Conservation (phyloP, 208 protist species). For the Tritrichomonas foetus region DNA sequence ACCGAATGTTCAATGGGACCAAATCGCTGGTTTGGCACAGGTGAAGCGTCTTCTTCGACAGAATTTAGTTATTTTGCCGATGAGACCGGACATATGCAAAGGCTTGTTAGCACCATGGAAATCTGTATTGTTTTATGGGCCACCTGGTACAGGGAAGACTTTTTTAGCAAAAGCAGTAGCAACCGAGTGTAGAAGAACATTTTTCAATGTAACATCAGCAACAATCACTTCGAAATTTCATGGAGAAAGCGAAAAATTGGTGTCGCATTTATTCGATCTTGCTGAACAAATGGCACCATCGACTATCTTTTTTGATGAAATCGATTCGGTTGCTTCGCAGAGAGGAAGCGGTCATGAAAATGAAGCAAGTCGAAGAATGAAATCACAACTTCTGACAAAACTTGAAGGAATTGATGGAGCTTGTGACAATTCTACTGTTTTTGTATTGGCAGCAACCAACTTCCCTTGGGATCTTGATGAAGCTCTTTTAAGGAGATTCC, state of each 20-base stretch:
- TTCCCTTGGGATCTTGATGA: constrained; percentile 57
- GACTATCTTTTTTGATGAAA: constrained; percentile 74
- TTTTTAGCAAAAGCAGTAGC: constrained; percentile 68
- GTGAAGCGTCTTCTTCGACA: constrained; percentile 62
- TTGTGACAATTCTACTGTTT: constrained; percentile 14
- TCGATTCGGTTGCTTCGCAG: constrained; percentile 55
- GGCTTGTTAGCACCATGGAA: constrained; percentile 52
- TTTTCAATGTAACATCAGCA: constrained; percentile 69
- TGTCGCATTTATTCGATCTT: constrained; percentile 70
- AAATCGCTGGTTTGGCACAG: neutral
- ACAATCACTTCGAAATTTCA: constrained; percentile 72
- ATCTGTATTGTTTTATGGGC: constrained; percentile 53
- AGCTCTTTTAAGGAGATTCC: constrained; percentile 52
- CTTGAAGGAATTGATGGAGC: constrained; percentile 49
- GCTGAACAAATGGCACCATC: constrained; percentile 63
- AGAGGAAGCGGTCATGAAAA: constrained; percentile 46
- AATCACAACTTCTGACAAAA: constrained; percentile 53
- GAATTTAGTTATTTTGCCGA: constrained; percentile 58
- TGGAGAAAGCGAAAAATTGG: constrained; percentile 69
- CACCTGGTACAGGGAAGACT: constrained; percentile 60
- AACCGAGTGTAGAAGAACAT: constrained; percentile 62
- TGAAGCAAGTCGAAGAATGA: constrained; percentile 56
- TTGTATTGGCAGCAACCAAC: constrained; percentile 56
- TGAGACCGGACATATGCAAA: constrained; percentile 63
- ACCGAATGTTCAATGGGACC: neutral